These are phyloP conservation scores for Bruguiera hainesii DNA, from an alignment of 441 rosid genomes.

Conservation along the genomic window DNA sequence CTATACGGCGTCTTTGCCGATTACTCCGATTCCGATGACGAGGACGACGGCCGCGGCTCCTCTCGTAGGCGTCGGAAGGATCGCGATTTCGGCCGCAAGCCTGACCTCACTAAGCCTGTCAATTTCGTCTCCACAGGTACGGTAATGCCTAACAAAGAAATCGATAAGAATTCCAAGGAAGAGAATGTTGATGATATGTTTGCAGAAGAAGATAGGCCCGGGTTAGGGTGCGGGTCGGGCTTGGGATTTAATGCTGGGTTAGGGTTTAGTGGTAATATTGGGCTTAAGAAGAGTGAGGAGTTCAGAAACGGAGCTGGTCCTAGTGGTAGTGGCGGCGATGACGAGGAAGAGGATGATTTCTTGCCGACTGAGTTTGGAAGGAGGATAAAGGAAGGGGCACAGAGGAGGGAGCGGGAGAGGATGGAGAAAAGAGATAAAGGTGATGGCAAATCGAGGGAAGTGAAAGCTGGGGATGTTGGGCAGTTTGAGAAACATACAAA, in stretches of 20 bases:
- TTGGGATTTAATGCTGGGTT: constrained; percentile 32
- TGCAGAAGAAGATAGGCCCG: constrained; percentile 47
- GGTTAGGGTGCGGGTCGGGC: constrained; percentile 42
- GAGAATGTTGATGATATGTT: constrained; percentile 33
- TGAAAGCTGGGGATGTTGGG: constrained; percentile 45
- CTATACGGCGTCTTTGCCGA: constrained; percentile 61
- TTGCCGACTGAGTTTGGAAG: constrained; percentile 63
- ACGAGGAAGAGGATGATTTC: constrained; percentile 34
- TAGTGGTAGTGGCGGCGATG: constrained; percentile 18
- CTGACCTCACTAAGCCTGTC: constrained; percentile 70
- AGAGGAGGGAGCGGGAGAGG: constrained; percentile 48
- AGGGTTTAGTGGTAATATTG: constrained; percentile 30
- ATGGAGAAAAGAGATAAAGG: constrained; percentile 51
- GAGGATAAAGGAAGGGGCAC: constrained; percentile 56
- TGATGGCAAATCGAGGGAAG: constrained; percentile 36
- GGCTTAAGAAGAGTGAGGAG: constrained; percentile 12
- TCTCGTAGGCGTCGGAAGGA: constrained; percentile 48
- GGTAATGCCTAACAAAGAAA: constrained; percentile 65
- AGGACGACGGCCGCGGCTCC: constrained; percentile 22
- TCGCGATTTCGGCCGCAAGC: constrained; percentile 39
- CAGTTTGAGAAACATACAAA: constrained; percentile 64
- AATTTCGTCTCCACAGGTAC: constrained; percentile 38
- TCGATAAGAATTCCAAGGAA: constrained; percentile 46
- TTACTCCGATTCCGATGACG: constrained; percentile 58
- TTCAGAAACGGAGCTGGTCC: not conserved